Evolutionary conservation across 1,284 basidiomycete genomes (phyloP).

Genomic region (Leccinum griseonigrum): DNA sequence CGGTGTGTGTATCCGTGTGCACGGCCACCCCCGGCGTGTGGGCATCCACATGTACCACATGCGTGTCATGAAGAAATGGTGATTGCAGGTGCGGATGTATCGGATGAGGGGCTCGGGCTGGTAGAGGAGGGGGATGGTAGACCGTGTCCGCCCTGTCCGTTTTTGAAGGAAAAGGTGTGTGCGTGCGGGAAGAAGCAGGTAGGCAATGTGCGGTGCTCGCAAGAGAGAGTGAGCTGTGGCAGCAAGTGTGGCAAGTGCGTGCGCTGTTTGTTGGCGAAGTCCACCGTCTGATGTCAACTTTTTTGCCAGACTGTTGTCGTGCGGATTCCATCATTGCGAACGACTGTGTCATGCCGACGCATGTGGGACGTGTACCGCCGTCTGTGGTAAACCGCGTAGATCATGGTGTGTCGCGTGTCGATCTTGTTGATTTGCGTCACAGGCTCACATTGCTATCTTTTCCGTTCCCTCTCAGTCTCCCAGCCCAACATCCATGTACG

Average conservation of each 20-base stretch:
- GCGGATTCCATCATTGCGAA: constrained; percentile 86
- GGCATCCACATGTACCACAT: constrained; percentile 76
- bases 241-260: constrained; percentile 68
- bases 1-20: constrained; percentile 78
- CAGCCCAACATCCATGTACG: constrained; percentile 68
- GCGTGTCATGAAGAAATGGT: constrained; percentile 65
- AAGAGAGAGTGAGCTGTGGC: constrained; percentile 82
- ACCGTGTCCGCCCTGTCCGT: constrained; percentile 81
- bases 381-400: constrained; percentile 82
- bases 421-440: neutral
- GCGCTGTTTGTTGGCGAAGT: neutral
- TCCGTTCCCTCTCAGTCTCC: constrained; percentile 40
- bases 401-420: constrained; percentile 57
- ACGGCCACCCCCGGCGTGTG: constrained; percentile 70
- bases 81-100: constrained; percentile 24
- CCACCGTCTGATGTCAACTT: neutral
- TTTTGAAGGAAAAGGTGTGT: constrained; percentile 74
- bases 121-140: constrained; percentile 25
- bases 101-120: constrained; percentile 21
- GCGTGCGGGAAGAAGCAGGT: constrained; percentile 85
- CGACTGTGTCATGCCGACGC: constrained; percentile 75
- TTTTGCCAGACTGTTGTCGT: constrained; percentile 56
- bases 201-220: constrained; percentile 72
- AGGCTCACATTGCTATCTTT: neutral
- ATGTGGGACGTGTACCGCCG: constrained; percentile 73